Evolutionary conservation across 352 stramenopile genomes (phyloP), one percentile per base, ranked within the genome.

Genomic region (Globisporangium orthogonon): DNA sequence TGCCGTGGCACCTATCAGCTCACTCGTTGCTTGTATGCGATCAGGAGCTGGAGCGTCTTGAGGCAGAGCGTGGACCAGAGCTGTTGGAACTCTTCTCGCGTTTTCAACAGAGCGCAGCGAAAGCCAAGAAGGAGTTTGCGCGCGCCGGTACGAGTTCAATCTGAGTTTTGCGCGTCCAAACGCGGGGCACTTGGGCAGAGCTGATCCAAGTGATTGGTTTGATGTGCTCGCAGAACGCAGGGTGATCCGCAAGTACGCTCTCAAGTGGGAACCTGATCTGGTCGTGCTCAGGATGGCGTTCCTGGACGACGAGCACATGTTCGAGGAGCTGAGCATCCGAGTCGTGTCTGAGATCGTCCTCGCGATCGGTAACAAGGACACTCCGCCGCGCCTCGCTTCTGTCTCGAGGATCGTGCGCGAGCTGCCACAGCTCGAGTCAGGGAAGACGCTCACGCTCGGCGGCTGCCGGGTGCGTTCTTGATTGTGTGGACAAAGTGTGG

Each of bases 321-420:
- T 92, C 39, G 73, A 89, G 33, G 84, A 90, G 54, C 66, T 94
- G 37, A 53, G 74, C 4, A 71, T 84, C 58, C 82, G 84, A 9
- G 45, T 92, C 1, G 60, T 92, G 10, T 81, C 78, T 7, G 67
- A 65, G 43, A 64, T 90, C 18, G 66, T 92, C 35, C 52, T 74
- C 30, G 49, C 63, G 4, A 50, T 92, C 35, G 80, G 84, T 7
- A 71, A 61, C 18, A 90, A 88, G 59, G 62, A 79, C 11, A 65
- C 64, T 6, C 78, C 84, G 14, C 84, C 84, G 14, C 71, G 84
- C 18, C 62, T 89, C 33, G 74, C 78, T 23, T 84, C 84, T 0
- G 50, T 92, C 17, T 46, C 54, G 47, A 57, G 66, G 23, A 58
- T 92, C 43, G 62, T 79, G 50, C 48, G 31, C 37, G 69, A 89